Conservation (phyloP, 371 early-diverging fungal genomes). For the Massospora cicadina region DNA sequence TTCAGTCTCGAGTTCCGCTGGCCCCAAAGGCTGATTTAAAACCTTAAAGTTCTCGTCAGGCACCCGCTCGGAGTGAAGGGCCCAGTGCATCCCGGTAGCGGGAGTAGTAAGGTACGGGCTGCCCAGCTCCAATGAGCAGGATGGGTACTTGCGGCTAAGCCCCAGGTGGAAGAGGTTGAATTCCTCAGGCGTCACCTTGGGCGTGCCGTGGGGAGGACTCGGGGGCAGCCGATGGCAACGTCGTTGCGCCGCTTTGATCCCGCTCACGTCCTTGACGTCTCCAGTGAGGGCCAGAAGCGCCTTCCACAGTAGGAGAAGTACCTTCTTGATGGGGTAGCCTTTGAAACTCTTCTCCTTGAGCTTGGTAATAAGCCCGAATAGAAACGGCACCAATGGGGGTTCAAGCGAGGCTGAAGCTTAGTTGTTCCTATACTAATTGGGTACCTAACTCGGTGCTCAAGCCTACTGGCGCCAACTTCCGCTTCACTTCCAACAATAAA, state of each 20-base stretch:
- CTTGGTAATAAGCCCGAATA: slow-evolving; percentile 3
- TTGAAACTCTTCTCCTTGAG: slow-evolving; percentile 9
- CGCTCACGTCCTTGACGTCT: background rate
- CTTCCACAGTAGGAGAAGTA: slow-evolving; percentile 1
- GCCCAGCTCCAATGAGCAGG: background rate
- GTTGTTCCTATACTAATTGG: background rate
- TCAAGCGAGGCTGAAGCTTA: background rate
- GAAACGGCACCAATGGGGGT: background rate
- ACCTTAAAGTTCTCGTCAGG: background rate
- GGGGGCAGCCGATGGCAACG: background rate
- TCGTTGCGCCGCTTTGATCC: background rate
- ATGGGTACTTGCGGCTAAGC: slow-evolving; percentile 4
- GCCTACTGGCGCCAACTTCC: background rate
- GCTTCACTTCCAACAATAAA: slow-evolving; percentile 3
- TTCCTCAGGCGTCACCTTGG: slow-evolving; percentile 8
- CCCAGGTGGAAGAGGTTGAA: background rate
- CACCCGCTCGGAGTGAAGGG: background rate
- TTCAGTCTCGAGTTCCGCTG: background rate
- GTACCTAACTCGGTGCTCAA: background rate
- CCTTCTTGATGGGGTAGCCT: slow-evolving; percentile 11
- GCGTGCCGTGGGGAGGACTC: background rate
- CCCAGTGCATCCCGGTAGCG: background rate
- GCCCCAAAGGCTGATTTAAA: background rate
- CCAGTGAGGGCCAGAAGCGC: background rate
- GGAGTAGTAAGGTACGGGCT: background rate